Evolutionary conservation across 1,139 yeast genomes (phyloP), one percentile per base, ranked within the genome.

Genomic region (Taiozyma sp.): DNA sequence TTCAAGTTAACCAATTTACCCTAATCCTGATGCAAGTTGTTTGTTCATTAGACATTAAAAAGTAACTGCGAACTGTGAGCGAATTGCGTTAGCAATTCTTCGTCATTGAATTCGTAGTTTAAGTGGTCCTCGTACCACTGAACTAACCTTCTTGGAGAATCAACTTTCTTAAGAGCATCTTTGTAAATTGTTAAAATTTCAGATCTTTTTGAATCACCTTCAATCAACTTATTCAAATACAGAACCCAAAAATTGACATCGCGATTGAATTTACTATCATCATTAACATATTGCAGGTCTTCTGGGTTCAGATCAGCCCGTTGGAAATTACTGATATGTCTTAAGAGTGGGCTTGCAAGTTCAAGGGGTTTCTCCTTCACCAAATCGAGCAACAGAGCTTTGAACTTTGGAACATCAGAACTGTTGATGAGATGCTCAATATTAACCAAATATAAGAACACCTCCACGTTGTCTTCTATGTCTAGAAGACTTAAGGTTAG

Each of bases 381-480:
- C 8, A 52, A 19, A 16, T 4, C 35, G 9, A 5, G 43, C 62
- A 8, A 61, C 65, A 42, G 61, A 65, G 42, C 6, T 13, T 40
- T 22, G 22, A 40, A 40, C 14, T 21, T 22, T 13, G 28, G 6
- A 9, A 11, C 7, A 19, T 48, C 28, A 1, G 44, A n/a, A 7
- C 28, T 7, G 41, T 41, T 44, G 4, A 56, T 30, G 11, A 53
- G 13, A 35, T 52, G 45, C 40, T 57, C 62, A 35, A 58, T 35
- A 34, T 56, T 50, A 13, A 59, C 42, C 14, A 76, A 60, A 55
- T 69, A 70, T 37, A 58, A 65, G 70, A 59, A 68, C 14, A 72
- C 55, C 13, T 68, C 68, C 3, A 68, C 49, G 5, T 73, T 69
- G 6, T 65, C 61, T 11, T 63, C 57, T 21, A 66, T 56, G 43